These are phyloP conservation scores for Colletotrichum truncatum DNA, from an alignment of 2,329 filamentous ascomycete genomes.

Conservation along the genomic window DNA sequence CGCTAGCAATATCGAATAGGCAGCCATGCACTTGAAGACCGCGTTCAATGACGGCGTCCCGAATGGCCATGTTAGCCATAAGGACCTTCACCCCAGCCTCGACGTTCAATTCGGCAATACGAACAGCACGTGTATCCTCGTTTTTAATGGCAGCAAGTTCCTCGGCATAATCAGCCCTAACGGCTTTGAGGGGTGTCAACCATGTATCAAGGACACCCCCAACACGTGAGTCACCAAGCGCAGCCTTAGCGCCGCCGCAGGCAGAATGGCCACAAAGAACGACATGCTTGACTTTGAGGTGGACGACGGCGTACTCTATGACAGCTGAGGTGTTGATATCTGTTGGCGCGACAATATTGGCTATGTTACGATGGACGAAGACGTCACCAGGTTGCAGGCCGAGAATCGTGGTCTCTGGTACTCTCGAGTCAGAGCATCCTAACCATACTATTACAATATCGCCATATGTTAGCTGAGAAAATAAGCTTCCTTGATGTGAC, in stretches of 20 bases:
- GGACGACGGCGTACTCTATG: constrained; percentile 80
- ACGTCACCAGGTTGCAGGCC: constrained; percentile 84
- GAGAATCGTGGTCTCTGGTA: constrained; percentile 84
- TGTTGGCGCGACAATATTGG: constrained; percentile 79
- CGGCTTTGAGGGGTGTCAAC: constrained; percentile 59
- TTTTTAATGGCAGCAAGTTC: constrained; percentile 66
- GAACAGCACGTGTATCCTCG: constrained; percentile 62
- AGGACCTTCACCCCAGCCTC: constrained; percentile 72
- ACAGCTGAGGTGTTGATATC: constrained; percentile 81
- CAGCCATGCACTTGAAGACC: constrained; percentile 81
- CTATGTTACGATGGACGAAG: constrained; percentile 91
- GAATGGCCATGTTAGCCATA: constrained; percentile 73
- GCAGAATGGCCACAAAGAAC: constrained; percentile 75
- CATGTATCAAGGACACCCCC: constrained; percentile 65
- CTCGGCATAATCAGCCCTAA: constrained; percentile 55
- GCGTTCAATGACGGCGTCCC: constrained; percentile 75
- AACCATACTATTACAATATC: constrained; percentile 72
- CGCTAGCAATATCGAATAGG: constrained; percentile 71
- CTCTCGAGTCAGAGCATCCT: constrained; percentile 86
- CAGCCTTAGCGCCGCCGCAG: constrained; percentile 74
- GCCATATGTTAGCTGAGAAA: background rate
- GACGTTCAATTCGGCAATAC: constrained; percentile 82
- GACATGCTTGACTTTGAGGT: constrained; percentile 77
- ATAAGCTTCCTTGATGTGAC: no score
- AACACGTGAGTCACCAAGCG: constrained; percentile 56